phyloP scores from a whole-genome alignment of 176 grass and related monocot genomes.

The Avena insularis region DNA sequence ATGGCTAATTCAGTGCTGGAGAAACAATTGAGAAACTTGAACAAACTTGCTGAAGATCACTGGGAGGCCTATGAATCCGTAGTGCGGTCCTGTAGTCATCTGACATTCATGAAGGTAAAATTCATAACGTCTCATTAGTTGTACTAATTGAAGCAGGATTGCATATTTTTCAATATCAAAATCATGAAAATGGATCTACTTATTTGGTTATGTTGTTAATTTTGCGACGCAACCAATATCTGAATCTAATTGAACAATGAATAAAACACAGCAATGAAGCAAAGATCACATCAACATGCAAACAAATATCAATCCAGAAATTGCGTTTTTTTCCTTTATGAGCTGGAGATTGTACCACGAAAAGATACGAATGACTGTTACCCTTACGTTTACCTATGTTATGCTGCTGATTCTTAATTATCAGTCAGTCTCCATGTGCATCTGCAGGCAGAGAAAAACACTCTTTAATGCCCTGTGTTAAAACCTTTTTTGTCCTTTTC shows the following conservation, averaged over 20 bases:
- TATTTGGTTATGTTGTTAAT: conserved; percentile 23
- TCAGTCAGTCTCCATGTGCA: background rate
- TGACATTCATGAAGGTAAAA: conserved; percentile 62
- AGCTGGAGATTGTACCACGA: background rate
- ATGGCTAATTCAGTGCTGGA: conserved; percentile 76
- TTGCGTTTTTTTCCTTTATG: background rate
- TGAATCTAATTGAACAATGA: conserved; percentile 29
- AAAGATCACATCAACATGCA: background rate
- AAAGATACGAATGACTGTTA: background rate
- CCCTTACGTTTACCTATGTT: background rate
- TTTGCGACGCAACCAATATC: background rate
- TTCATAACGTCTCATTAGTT: background rate
- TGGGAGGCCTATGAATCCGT: conserved; percentile 59
- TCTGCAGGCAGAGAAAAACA: conserved; percentile 9
- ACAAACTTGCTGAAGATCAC: conserved; percentile 63
- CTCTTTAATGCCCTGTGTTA: conserved; percentile 28
- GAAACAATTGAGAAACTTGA: conserved; percentile 71
- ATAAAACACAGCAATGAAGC: background rate
- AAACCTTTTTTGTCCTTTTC: conserved; percentile 28
- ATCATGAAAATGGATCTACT: conserved; percentile 7
- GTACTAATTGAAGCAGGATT: background rate
- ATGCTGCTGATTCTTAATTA: background rate
- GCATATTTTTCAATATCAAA: conserved; percentile 18
- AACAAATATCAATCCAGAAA: conserved; percentile 10
- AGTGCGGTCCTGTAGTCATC: conserved; percentile 61